These are phyloP conservation scores for Neurospora tetraspora DNA, from an alignment of 495 filamentous ascomycete species.

Conservation along the genomic window DNA sequence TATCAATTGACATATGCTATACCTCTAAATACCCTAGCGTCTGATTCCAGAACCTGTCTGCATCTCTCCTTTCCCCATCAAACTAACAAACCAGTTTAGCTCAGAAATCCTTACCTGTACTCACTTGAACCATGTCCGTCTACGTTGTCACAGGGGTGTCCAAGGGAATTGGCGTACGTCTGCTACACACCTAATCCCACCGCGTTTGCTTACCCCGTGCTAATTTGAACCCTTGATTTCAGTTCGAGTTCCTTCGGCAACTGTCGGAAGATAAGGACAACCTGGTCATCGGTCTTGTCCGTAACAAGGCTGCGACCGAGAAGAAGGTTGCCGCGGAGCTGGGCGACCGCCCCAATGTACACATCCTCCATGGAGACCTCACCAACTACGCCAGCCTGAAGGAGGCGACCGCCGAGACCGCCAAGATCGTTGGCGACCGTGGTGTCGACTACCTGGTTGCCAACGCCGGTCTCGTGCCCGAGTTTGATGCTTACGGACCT, in stretches of 20 bases:
- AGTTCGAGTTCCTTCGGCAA: constrained; percentile 21
- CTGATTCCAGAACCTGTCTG: not conserved
- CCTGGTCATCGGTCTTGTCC: constrained; percentile 26
- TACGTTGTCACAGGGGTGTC: constrained; percentile 18
- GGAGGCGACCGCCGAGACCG: constrained; percentile 18
- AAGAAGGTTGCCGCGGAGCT: constrained; percentile 17
- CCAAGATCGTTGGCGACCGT: constrained; percentile 26
- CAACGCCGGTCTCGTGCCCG: constrained; percentile 31
- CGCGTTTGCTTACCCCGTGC: not conserved
- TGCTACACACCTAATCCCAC: not conserved
- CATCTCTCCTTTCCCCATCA: not conserved
- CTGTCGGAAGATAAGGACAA: constrained; percentile 16
- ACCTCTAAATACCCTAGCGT: not conserved
- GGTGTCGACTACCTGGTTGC: constrained; percentile 44
- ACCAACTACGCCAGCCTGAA: constrained; percentile 17
- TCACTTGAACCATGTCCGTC: not conserved
- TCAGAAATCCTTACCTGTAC: not conserved
- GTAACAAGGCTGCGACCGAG: constrained; percentile 23
- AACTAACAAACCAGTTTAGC: not conserved
- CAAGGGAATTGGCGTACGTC: constrained; percentile 15
- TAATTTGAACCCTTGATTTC: not conserved
- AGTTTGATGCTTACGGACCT: constrained; percentile 13
- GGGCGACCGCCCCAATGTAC: constrained; percentile 22
- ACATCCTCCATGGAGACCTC: constrained; percentile 33
- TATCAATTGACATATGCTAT: not conserved